Conservation (phyloP, 306 rosid genomes). For the Potentilla sterilis region DNA sequence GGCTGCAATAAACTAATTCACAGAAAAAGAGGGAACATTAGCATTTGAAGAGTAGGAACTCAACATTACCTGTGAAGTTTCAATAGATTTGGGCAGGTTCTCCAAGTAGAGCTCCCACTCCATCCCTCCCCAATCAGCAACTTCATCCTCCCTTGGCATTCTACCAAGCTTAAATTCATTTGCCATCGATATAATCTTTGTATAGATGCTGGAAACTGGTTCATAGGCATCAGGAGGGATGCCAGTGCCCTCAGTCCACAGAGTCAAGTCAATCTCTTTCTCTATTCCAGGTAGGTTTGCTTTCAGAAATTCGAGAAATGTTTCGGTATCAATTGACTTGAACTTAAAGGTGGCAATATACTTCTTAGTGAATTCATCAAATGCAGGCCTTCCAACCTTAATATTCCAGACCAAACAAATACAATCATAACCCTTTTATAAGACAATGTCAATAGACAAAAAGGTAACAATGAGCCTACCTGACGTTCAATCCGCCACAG, state of each 20-base stretch:
- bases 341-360: slow-evolving; percentile 83
- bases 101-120: slow-evolving; percentile 98
- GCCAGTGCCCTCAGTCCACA: slow-evolving; percentile 97
- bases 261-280: slow-evolving; percentile 57
- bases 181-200: slow-evolving; percentile 58
- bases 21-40: not conserved
- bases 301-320: slow-evolving; percentile 76
- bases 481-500: slow-evolving; percentile 87
- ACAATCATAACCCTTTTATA: not conserved
- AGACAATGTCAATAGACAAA: not conserved
- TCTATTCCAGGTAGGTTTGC: slow-evolving; percentile 83
- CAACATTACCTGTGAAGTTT: slow-evolving; percentile 65
- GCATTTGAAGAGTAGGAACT: not conserved
- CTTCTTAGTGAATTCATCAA: slow-evolving; percentile 83
- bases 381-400: slow-evolving; percentile 74
- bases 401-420: not conserved
- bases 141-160: slow-evolving; percentile 86
- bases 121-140: slow-evolving; percentile 85
- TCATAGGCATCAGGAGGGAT: slow-evolving; percentile 89
- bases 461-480: slow-evolving; percentile 35
- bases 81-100: slow-evolving; percentile 73
- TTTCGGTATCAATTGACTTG: slow-evolving; percentile 80
- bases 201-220: slow-evolving; percentile 71
- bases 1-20: not conserved
- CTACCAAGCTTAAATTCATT: slow-evolving; percentile 67